Conservation (phyloP, 2,329 filamentous ascomycete genomes). For the Talaromyces sp. region DNA sequence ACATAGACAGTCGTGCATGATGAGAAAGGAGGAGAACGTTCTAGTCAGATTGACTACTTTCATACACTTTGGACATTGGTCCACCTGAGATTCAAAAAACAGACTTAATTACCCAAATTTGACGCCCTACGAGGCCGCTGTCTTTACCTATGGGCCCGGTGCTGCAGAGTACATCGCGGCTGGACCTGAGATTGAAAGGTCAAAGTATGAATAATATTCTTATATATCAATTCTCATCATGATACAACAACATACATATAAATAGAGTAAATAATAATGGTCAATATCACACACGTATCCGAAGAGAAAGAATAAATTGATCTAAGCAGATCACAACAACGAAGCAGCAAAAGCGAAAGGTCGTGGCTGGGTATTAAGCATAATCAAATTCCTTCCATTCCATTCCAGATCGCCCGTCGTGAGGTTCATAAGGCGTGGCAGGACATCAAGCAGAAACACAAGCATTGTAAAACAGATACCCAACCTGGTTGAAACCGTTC, state of each 20-base stretch:
- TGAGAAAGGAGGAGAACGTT: background rate
- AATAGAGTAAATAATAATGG: background rate
- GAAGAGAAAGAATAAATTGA: conserved; percentile 4
- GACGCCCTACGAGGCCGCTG: background rate
- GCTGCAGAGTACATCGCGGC: background rate
- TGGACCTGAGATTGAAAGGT: background rate
- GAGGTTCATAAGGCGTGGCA: conserved; percentile 4
- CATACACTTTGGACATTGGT: background rate
- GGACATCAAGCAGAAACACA: conserved; percentile 1
- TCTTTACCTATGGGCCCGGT: background rate
- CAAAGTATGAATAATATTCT: background rate
- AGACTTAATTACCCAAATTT: background rate
- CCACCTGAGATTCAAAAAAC: background rate
- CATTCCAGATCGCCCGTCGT: conserved; percentile 1
- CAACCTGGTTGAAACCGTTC: background rate
- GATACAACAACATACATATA: conserved; percentile 5
- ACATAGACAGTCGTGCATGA: background rate
- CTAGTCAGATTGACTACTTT: background rate
- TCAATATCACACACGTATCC: conserved; percentile 8
- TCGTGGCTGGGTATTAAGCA: conserved; percentile 7
- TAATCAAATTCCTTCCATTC: background rate
- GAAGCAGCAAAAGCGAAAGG: background rate
- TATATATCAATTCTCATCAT: conserved; percentile 1
- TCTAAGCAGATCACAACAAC: background rate
- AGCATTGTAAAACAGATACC: background rate